Base-by-base conservation (phyloP, 2,329 filamentous ascomycete species). In the Xylaria sp. region DNA sequence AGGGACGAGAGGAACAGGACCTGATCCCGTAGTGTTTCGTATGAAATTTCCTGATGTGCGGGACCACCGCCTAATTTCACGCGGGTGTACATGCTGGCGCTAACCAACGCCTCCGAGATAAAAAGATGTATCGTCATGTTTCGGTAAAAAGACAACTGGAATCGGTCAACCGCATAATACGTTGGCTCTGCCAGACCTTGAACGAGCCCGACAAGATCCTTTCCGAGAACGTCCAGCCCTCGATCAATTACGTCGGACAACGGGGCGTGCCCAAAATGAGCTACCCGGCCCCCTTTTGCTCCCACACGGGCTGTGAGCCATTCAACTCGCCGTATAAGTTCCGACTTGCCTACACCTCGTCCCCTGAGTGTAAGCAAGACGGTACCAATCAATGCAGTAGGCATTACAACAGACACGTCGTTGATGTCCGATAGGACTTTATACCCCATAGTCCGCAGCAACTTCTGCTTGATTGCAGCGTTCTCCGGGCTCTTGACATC, bases 91-190 rank as follows among this genome's bases (percentile, higher is more conserved):
- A 99, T 87, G 22, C 90, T 90, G 4, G 88, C 91, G 57, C 91
- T 94, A 19, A 97, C 91, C 4, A 99, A 79, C 0, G 93, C 90
- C 70, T 97, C 92, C 2, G 91, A 89, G 52, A 99, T 94, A 72
- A 99, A 99, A 4, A 99, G 82, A 69, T 99, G 94, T 57, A 99
- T 99, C 0, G 93, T 97, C 94, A 97, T 97, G 73, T 99, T 99
- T 48, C 94, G 88, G 74, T 99, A 99, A 73, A 99, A 99, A 0
- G 92, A 96, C 8, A 99, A 82, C 69, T 99, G 94, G 77, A 99
- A 99, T 48, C 92, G 84, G 71, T 99, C 94, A 38, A 97, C 92
- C 4, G 94, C 94, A 66, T 91, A 96, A 72, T 91, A 97, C 0
- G 94, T 97, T 17, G 91, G 90, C 70, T 99, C 94, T 0, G 90